Evolutionary conservation across 805 yeast genomes (phyloP).

Genomic region (Yamadazyma scolyti): DNA sequence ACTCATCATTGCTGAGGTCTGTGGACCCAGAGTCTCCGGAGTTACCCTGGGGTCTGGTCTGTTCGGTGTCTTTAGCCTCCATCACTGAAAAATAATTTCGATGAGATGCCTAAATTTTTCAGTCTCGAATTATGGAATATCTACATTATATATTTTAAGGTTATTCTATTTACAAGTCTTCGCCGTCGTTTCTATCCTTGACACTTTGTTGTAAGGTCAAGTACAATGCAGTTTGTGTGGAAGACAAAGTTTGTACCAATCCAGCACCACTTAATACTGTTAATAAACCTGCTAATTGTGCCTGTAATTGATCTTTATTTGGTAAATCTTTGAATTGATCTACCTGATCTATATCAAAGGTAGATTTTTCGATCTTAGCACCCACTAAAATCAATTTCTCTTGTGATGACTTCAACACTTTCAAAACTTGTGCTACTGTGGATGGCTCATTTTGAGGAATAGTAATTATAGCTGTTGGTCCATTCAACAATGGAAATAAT

Average conservation of each 20-base stretch:
- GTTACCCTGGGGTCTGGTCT: no score
- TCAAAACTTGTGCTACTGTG: slow-evolving; percentile 58
- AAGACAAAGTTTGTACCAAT: slow-evolving; percentile 73
- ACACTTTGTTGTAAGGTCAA: slow-evolving; percentile 60
- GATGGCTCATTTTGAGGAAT: slow-evolving; percentile 70
- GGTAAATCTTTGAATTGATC: slow-evolving; percentile 72
- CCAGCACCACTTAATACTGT: slow-evolving; percentile 89
- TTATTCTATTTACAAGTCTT: background rate
- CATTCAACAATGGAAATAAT: slow-evolving; percentile 62
- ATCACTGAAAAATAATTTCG: no score
- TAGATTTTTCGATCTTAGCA: slow-evolving; percentile 68
- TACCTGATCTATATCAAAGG: slow-evolving; percentile 50
- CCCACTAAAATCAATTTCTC: slow-evolving; percentile 82
- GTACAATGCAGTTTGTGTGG: slow-evolving; percentile 64
- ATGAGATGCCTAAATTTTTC: no score
- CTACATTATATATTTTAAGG: no score
- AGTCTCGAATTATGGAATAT: no score
- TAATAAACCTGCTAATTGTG: slow-evolving; percentile 78
- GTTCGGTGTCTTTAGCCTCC: no score
- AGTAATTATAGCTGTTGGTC: slow-evolving; percentile 82
- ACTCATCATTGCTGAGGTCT: no score
- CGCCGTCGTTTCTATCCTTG: slow-evolving; percentile 6
- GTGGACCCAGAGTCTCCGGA: no score
- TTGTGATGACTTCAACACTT: slow-evolving; percentile 55
- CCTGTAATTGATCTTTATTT: slow-evolving; percentile 63